A percentile compares a stretch with the other conserved stretches of the same genome.
Evolutionary conservation across 2,329 filamentous ascomycete genomes (phyloP).

Genomic region (Trichophyton schoenleinii): DNA sequence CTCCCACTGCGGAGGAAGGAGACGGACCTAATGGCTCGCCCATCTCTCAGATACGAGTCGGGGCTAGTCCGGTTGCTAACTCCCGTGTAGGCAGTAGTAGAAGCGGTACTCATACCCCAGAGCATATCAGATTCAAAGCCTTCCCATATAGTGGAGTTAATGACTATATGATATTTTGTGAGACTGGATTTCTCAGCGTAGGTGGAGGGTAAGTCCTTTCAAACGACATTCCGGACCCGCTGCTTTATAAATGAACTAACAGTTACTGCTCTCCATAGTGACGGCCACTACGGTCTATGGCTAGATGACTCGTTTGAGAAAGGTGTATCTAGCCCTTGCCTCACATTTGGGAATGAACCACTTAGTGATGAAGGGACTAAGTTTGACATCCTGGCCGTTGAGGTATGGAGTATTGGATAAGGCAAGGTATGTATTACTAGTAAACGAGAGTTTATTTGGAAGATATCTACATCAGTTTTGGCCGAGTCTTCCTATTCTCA

Average conservation of each 20-base stretch:
- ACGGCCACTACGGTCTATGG: slow-evolving; percentile 89
- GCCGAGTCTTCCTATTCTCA: neutral
- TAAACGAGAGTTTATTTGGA: neutral
- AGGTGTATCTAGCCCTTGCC: slow-evolving; percentile 70
- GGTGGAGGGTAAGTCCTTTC: slow-evolving; percentile 52
- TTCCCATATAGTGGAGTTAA: slow-evolving; percentile 94
- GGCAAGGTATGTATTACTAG: slow-evolving; percentile 9
- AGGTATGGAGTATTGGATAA: slow-evolving; percentile 78
- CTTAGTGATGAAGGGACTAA: slow-evolving; percentile 86
- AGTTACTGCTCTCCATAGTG: slow-evolving; percentile 29
- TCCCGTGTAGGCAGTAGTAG: slow-evolving; percentile 19
- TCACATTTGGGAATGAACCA: slow-evolving; percentile 90
- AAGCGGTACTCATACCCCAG: slow-evolving; percentile 46
- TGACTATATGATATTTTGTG: slow-evolving; percentile 92
- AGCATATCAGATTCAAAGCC: slow-evolving; percentile 84
- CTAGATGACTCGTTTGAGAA: slow-evolving; percentile 73
- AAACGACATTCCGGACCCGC: neutral
- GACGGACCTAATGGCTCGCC: neutral
- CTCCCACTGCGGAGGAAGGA: neutral
- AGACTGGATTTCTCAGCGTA: slow-evolving; percentile 69
- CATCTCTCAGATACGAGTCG: neutral
- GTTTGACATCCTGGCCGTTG: slow-evolving; percentile 80
- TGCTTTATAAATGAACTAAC: neutral
- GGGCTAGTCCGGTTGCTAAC: slow-evolving; percentile 10
- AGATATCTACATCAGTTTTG: neutral